Percentiles rank a stretch among this genome's conserved stretches.
phyloP scores from a whole-genome alignment of 208 protist species.

The Leishmania guyanensis region DNA sequence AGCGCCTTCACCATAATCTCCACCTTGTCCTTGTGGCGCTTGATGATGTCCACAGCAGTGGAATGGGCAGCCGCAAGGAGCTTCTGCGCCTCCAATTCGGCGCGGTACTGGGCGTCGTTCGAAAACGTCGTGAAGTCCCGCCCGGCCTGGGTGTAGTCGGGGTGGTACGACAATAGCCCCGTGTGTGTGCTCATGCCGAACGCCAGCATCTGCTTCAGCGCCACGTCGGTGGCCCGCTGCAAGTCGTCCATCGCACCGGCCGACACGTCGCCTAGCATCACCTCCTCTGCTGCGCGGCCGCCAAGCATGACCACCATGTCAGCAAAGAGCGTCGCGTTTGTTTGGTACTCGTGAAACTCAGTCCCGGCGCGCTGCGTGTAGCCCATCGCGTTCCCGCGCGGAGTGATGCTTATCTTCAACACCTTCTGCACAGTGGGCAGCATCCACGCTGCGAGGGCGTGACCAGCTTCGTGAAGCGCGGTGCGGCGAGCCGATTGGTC shows the following conservation, averaged over 20 bases:
- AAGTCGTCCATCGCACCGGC: slow-evolving; percentile 90
- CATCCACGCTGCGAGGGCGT: slow-evolving; percentile 80
- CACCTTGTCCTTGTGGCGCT: slow-evolving; percentile 60
- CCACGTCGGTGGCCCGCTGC: slow-evolving; percentile 84
- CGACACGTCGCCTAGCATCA: slow-evolving; percentile 89
- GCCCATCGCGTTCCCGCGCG: slow-evolving; percentile 81
- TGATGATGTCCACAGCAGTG: slow-evolving; percentile 58
- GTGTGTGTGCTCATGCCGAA: slow-evolving; percentile 84
- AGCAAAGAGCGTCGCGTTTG: slow-evolving; percentile 84
- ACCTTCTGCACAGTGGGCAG: slow-evolving; percentile 73
- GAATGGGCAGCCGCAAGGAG: slow-evolving; percentile 61
- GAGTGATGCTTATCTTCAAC: slow-evolving; percentile 85
- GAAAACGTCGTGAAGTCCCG: slow-evolving; percentile 86
- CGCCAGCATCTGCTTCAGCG: slow-evolving; percentile 79
- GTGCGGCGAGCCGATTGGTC: slow-evolving; percentile 57
- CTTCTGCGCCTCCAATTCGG: slow-evolving; percentile 75
- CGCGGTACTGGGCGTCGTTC: slow-evolving; percentile 70
- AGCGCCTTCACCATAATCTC: slow-evolving; percentile 50
- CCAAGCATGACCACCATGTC: slow-evolving; percentile 89
- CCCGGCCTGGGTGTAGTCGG: slow-evolving; percentile 79
- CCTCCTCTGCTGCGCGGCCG: slow-evolving; percentile 84
- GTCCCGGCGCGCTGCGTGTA: slow-evolving; percentile 87
- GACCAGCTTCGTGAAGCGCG: slow-evolving; percentile 78
- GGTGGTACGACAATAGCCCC: slow-evolving; percentile 82
- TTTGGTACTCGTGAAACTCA: slow-evolving; percentile 90